Evolutionary conservation across 306 rosid genomes (phyloP).

Genomic region (Morella rubra): DNA sequence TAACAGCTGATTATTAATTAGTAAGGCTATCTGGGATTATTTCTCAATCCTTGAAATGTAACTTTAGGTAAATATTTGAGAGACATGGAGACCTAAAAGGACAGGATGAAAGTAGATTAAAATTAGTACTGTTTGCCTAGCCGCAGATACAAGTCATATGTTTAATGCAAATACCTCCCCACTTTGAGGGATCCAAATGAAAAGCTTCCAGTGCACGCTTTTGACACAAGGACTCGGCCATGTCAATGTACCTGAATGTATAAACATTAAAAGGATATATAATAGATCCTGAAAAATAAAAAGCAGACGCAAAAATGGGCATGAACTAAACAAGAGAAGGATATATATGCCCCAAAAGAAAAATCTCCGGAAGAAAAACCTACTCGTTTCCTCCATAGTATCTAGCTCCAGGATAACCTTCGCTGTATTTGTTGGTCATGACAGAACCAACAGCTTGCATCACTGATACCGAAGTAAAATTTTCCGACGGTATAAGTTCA

Average conservation of each 20-base stretch:
- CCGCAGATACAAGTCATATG: neutral
- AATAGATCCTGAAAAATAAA: slow-evolving; percentile 8
- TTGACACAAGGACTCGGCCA: slow-evolving; percentile 87
- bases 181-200: slow-evolving; percentile 78
- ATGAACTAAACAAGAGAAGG: neutral
- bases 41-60: neutral
- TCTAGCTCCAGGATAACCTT: slow-evolving; percentile 96
- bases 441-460: slow-evolving; percentile 98
- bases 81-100: neutral
- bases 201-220: slow-evolving; percentile 87
- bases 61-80: neutral
- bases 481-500: slow-evolving; percentile 87
- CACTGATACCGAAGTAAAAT: slow-evolving; percentile 80
- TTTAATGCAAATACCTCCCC: slow-evolving; percentile 71
- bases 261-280: slow-evolving; percentile 18
- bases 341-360: too few species aligned
- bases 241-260: slow-evolving; percentile 72
- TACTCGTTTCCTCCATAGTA: slow-evolving; percentile 96
- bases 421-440: slow-evolving; percentile 90
- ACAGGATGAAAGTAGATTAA: neutral
- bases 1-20: neutral
- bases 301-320: neutral
- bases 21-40: neutral
- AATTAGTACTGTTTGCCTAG: neutral
- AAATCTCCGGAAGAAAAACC: slow-evolving; percentile 19